Percentiles rank a stretch among this genome's conserved stretches.
Evolutionary conservation across 768 basidiomycete genomes (phyloP).

Genomic region (Phaffia australis): DNA sequence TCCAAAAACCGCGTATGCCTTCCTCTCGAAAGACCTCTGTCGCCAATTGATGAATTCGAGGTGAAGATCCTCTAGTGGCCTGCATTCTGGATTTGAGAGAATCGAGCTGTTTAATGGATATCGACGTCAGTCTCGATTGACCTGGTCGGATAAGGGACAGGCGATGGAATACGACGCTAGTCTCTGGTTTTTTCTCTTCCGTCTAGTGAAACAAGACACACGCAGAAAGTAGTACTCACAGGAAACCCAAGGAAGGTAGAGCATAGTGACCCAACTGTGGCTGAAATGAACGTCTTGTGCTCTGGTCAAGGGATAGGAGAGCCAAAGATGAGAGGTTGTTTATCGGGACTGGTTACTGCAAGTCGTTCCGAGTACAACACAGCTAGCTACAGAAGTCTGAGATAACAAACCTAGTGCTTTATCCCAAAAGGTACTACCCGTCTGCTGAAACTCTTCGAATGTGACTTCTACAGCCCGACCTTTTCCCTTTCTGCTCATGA

Average conservation of each 20-base stretch:
- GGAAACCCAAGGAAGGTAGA: constrained; percentile 90
- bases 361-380: too few relatives aligned
- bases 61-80: constrained; percentile 64
- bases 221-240: constrained; percentile 38
- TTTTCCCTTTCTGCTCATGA: too few relatives aligned
- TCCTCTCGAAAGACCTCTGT: constrained; percentile 53
- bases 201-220: constrained; percentile 1
- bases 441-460: too few relatives aligned
- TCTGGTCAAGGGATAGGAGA: neutral
- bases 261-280: constrained; percentile 79
- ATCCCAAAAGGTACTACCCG: too few relatives aligned
- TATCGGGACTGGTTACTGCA: too few relatives aligned
- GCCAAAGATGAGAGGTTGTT: too few relatives aligned
- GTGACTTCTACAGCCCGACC: too few relatives aligned
- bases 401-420: too few relatives aligned
- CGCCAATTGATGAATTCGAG: constrained; percentile 48
- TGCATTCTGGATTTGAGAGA: constrained; percentile 89
- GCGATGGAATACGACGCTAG: too few relatives aligned
- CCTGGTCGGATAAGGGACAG: neutral
- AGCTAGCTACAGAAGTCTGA: too few relatives aligned
- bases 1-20: constrained; percentile 43
- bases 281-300: constrained; percentile 55
- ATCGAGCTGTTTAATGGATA: constrained; percentile 52
- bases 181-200: constrained; percentile 4
- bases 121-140: constrained; percentile 13